These are phyloP conservation scores for Phylloporus arenicola DNA, from an alignment of 768 basidiomycete species.

Conservation along the genomic window DNA sequence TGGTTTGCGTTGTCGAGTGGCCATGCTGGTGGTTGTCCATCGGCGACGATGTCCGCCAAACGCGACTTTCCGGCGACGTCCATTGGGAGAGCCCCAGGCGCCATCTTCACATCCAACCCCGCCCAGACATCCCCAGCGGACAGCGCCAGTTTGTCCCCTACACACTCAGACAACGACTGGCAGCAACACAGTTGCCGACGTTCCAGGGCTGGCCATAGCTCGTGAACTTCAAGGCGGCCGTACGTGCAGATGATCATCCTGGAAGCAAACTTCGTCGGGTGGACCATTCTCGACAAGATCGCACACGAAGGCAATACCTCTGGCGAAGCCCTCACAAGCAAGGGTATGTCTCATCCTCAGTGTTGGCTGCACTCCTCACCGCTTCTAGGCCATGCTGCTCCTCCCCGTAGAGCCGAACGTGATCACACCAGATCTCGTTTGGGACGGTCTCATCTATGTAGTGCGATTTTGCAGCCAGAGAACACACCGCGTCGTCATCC, in stretches of 20 bases:
- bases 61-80: conserved; percentile 51
- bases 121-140: conserved; percentile 23
- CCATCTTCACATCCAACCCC: conserved; percentile 39
- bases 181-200: conserved; percentile 28
- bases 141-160: conserved; percentile 58
- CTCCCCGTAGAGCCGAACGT: conserved; percentile 21
- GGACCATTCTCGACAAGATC: conserved; percentile 73
- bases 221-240: conserved; percentile 68
- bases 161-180: conserved; percentile 60
- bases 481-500: conserved; percentile 56
- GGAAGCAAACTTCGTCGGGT: conserved; percentile 59
- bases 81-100: conserved; percentile 46
- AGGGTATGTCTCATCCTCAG: conserved; percentile 46
- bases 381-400: too few relatives aligned
- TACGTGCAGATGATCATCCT: conserved; percentile 65
- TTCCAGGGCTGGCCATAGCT: conserved; percentile 52
- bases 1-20: conserved; percentile 9
- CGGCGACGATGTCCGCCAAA: conserved; percentile 10
- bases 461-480: conserved; percentile 46
- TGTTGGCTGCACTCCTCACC: neutral
- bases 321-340: conserved; percentile 54
- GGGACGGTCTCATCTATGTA: conserved; percentile 80
- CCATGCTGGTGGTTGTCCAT: conserved; percentile 1
- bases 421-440: conserved; percentile 70
- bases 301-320: conserved; percentile 45